phyloP scores from a whole-genome alignment of 2,329 filamentous ascomycete species.

The Aplosporella prunicola region DNA sequence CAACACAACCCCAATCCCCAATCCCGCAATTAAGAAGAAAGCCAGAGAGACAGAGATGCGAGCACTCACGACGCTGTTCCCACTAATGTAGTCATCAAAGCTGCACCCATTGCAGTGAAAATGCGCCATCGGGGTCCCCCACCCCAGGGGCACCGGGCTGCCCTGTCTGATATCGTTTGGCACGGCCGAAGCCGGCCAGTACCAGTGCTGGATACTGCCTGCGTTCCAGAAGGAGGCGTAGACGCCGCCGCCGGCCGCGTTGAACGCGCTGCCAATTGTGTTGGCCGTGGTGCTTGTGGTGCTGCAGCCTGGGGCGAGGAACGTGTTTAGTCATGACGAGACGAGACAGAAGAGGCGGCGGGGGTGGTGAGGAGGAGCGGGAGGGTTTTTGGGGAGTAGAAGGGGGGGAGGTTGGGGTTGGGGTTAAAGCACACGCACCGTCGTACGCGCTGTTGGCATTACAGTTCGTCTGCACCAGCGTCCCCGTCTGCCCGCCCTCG shows the following conservation, averaged over 20 bases:
- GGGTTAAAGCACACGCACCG: not conserved
- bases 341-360: not conserved
- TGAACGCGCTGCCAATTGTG: constrained; percentile 31
- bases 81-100: constrained; percentile 25
- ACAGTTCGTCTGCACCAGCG: constrained; percentile 24
- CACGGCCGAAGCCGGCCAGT: constrained; percentile 31
- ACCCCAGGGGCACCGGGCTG: constrained; percentile 31
- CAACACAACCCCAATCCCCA: not conserved
- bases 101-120: constrained; percentile 30
- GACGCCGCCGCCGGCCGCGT: constrained; percentile 33
- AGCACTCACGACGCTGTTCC: constrained; percentile 29
- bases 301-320: constrained; percentile 19
- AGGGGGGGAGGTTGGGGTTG: not conserved
- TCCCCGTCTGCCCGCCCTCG: constrained; percentile 23
- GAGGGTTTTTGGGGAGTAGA: not conserved
- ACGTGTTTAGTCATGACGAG: not conserved
- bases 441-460: constrained; percentile 25
- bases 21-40: too few species aligned
- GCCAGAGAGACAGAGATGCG: not conserved
- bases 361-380: not conserved
- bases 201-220: constrained; percentile 39
- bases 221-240: constrained; percentile 35
- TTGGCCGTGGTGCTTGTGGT: constrained; percentile 19
- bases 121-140: constrained; percentile 34
- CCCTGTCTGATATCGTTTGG: constrained; percentile 33